phyloP scores from a whole-genome alignment of 805 yeast genomes.

The Yamadazyma philogaea region DNA sequence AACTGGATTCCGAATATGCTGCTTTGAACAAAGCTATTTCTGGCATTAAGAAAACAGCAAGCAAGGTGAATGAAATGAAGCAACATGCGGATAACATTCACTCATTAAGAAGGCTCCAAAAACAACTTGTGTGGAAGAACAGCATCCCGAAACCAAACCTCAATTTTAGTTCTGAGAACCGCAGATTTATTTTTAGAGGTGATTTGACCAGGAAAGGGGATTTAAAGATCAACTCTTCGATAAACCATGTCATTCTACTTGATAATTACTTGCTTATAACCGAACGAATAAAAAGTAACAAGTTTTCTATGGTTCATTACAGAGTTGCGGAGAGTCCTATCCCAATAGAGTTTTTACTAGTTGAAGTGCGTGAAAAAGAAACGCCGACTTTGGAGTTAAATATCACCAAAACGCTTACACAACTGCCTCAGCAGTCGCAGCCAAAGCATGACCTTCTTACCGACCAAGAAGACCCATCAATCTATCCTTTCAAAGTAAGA shows the following conservation, averaged over 20 bases:
- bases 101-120: slow-evolving; percentile 51
- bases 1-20: slow-evolving; percentile 49
- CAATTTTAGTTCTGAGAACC: slow-evolving; percentile 49
- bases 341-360: slow-evolving; percentile 54
- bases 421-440: slow-evolving; percentile 13
- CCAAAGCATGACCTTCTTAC: slow-evolving; percentile 7
- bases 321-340: slow-evolving; percentile 56
- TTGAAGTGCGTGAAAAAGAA: slow-evolving; percentile 44
- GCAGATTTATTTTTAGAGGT: slow-evolving; percentile 59
- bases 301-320: slow-evolving; percentile 24
- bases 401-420: slow-evolving; percentile 18
- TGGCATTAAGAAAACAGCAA: slow-evolving; percentile 53
- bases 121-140: slow-evolving; percentile 52
- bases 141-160: slow-evolving; percentile 45
- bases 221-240: slow-evolving; percentile 54
- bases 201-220: slow-evolving; percentile 61
- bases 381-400: slow-evolving; percentile 18
- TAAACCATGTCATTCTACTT: slow-evolving; percentile 53
- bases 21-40: slow-evolving; percentile 51
- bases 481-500: slow-evolving; percentile 50
- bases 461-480: slow-evolving; percentile 28
- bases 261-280: slow-evolving; percentile 72
- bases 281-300: slow-evolving; percentile 47
- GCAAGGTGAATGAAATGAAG: slow-evolving; percentile 59
- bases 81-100: slow-evolving; percentile 58